phyloP scores from a whole-genome alignment of 2,329 filamentous ascomycete species.

The Penicillium sp. region DNA sequence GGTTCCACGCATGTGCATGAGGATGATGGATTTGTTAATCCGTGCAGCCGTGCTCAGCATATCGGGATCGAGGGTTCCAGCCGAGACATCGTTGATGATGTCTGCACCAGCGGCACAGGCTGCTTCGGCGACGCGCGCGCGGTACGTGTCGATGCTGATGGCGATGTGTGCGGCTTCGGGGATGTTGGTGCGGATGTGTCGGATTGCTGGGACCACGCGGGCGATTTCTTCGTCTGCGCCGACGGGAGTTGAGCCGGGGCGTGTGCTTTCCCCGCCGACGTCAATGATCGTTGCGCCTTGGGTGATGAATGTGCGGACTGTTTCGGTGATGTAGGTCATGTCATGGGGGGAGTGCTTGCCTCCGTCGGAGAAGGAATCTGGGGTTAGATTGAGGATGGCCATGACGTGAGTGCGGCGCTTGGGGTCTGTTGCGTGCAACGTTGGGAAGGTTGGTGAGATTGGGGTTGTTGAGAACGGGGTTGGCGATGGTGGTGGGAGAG shows the following conservation, averaged over 20 bases:
- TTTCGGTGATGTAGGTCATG: slow-evolving; percentile 52
- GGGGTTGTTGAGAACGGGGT: slow-evolving; percentile 40
- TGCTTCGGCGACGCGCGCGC: slow-evolving; percentile 73
- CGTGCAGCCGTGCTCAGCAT: slow-evolving; percentile 81
- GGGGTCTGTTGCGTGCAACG: slow-evolving; percentile 58
- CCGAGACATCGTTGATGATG: slow-evolving; percentile 93
- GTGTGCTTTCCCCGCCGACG: slow-evolving; percentile 88
- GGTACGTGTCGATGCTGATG: slow-evolving; percentile 91
- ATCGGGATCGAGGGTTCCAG: slow-evolving; percentile 69
- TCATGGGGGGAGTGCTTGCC: slow-evolving; percentile 59
- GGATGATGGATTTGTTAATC: slow-evolving; percentile 72
- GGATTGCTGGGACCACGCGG: slow-evolving; percentile 77
- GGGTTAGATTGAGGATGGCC: slow-evolving; percentile 92
- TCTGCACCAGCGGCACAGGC: slow-evolving; percentile 78
- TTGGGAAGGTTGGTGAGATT: slow-evolving; percentile 41
- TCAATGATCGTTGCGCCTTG: slow-evolving; percentile 82
- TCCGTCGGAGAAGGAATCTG: slow-evolving; percentile 95
- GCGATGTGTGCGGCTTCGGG: slow-evolving; percentile 63
- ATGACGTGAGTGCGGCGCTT: slow-evolving; percentile 72
- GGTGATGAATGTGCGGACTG: slow-evolving; percentile 61
- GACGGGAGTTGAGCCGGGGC: slow-evolving; percentile 70
- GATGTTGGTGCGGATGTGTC: slow-evolving; percentile 63
- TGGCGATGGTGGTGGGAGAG: slow-evolving; percentile 36
- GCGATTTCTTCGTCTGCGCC: slow-evolving; percentile 69
- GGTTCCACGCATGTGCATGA: slow-evolving; percentile 94